Base-by-base conservation (phyloP, 2,329 filamentous ascomycete species). In the Monosporascus cannonballus region DNA sequence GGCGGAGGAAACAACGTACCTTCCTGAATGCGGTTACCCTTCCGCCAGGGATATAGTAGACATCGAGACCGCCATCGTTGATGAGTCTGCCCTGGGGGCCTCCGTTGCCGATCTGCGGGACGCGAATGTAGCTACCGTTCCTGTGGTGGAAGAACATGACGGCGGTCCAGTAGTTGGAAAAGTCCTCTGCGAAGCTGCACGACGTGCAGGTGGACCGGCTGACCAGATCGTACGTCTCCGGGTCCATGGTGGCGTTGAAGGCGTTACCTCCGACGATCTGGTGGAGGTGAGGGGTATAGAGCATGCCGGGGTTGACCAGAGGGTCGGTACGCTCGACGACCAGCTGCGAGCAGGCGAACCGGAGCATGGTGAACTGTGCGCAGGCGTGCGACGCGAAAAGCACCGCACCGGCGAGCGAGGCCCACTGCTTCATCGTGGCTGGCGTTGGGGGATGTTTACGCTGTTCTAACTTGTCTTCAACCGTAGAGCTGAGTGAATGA, bases 91-190 rank as follows among this genome's bases (percentile, higher is more conserved):
- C 73, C 64, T 76, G 73, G 3, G 72, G 73, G 1, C 72, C 71
- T 50, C 71, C 72, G 63, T 74, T 74, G 59, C 72, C 72, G 53
- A 70, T 66, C 63, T 75, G 73, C 27, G 71, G 72, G 45, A 74
- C 71, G 51, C 72, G 71, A 59, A 70, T 67, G 62, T 70, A 73
- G 51, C 67, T 70, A 51, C 72, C 72, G 64, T 75, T 75, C 64
- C 64, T 67, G 51, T 67, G 63, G 61, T 71, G 68, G 68, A 72
- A 75, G 67, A 74, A 75, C 68, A 75, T 69, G 61, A 73, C 71
- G 53, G 72, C 71, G 22, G 72, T 74, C 72, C 73, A 75, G 68
- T 75, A 74, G 70, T 75, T 75, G 64, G 71, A 73, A 61, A 69
- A 67, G 62, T 75, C 71, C 61, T 75, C 68, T 53, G 61, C 64